Evolutionary conservation across 2,329 filamentous ascomycete genomes (phyloP), one percentile per base, ranked within the genome.

Genomic region (Ophiocordyceps polyrhachis-furcata): DNA sequence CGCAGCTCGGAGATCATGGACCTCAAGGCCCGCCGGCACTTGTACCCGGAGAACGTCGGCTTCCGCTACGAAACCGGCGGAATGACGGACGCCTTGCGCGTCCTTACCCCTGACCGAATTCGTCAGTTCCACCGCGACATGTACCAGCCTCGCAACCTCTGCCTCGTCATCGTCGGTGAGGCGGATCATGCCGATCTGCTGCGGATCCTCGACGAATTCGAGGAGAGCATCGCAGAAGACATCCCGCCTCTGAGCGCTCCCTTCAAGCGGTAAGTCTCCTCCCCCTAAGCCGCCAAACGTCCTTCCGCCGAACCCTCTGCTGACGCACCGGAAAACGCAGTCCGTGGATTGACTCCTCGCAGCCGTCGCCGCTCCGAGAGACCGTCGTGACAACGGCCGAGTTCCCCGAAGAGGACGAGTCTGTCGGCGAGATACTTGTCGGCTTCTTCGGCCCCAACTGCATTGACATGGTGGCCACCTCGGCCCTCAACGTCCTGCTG

Each of bases 41-140:
- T 94, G 32, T 98, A 96, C 54, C 88, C 88, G 0, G 78, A 91
- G 59, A 82, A 84, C 42, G 78, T 93, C 45, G 91, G 91, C 3
- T 98, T 95, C 58, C 80, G 89, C 47, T 96, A 95, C 53, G 91
- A 98, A 63, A 98, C 91, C n/a, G 91, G 91, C 13, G 91, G 91
- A 14, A 86, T 95, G 81, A 93, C 93, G 67, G 85, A 94, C 54
- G 82, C 87, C 31, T 70, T 98, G 43, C 79, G 91, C 40, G 78
- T 87, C 3, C 67, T 98, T 42, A 91, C 86, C 0, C 79, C 87
- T 2, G 83, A 95, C 44, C 79, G 87, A 37, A 98, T 98, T 51
- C 80, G 91, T n/a, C 77, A 81, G 47, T 98, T 96, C 55, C 91
- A 98, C 61, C 79, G 79, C 49, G 83, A 88, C 50, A 96, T 98